Percentiles rank a stretch among this genome's conserved stretches.
Evolutionary conservation across 257 asterid species (phyloP).

Genomic region (Gentiana straminea): DNA sequence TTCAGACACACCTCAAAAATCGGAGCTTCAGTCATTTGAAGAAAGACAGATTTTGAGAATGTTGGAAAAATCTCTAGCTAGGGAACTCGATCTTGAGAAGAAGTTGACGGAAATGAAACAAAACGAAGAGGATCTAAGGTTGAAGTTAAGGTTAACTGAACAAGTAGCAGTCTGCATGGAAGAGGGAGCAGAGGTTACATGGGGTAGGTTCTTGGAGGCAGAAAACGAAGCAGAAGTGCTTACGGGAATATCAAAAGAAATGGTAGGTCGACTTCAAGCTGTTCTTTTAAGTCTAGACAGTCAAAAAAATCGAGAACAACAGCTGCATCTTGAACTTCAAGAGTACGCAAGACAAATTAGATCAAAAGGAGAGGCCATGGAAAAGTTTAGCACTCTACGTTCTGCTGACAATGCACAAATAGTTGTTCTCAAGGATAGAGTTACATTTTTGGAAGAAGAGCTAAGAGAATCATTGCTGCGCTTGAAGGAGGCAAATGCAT

Average conservation of each 20-base stretch:
- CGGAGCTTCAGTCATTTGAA: slow-evolving; percentile 35
- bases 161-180: slow-evolving; percentile 77
- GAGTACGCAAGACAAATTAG: slow-evolving; percentile 30
- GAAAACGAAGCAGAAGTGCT: slow-evolving; percentile 66
- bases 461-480: slow-evolving; percentile 24
- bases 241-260: slow-evolving; percentile 72
- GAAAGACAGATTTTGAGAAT: slow-evolving; percentile 50
- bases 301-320: slow-evolving; percentile 37
- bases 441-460: slow-evolving; percentile 35
- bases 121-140: slow-evolving; percentile 67
- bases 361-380: slow-evolving; percentile 32
- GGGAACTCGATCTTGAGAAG: slow-evolving; percentile 79
- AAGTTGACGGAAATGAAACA: slow-evolving; percentile 43
- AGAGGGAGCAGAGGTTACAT: slow-evolving; percentile 83
- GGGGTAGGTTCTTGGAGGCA: slow-evolving; percentile 82
- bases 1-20: slow-evolving; percentile 27
- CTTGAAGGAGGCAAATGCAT: slow-evolving; percentile 19
- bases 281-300: slow-evolving; percentile 17
- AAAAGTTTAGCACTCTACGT: slow-evolving; percentile 36
- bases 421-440: slow-evolving; percentile 32
- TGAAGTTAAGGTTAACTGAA: slow-evolving; percentile 49
- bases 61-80: slow-evolving; percentile 61
- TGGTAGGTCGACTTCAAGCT: slow-evolving; percentile 38
- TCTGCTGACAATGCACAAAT: slow-evolving; percentile 38
- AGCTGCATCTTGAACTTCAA: slow-evolving; percentile 25